Conservation (phyloP, 129 eudicot species). For the Oenanthe sinensis region DNA sequence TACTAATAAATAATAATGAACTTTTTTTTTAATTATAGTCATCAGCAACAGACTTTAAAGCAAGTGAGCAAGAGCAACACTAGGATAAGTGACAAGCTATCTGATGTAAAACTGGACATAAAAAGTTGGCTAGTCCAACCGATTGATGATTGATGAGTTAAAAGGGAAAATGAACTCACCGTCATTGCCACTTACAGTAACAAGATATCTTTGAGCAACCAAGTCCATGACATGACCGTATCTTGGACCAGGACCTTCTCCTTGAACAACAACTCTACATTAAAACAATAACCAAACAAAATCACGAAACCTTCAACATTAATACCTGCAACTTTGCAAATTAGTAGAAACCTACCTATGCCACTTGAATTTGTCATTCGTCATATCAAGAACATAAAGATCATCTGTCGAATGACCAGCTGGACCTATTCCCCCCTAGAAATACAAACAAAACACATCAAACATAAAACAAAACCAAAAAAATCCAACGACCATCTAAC, state of each 20-base stretch:
- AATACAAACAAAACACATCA: constrained; percentile 23
- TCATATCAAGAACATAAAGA: constrained; percentile 85
- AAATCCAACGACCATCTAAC: not conserved
- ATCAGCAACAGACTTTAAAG: not conserved
- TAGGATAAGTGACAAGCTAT: not conserved
- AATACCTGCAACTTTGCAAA: not conserved
- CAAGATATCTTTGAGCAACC: constrained; percentile 94
- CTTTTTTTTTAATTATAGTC: too few relatives aligned
- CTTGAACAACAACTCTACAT: constrained; percentile 93
- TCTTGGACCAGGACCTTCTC: constrained; percentile 93
- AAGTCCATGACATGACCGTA: constrained; percentile 98
- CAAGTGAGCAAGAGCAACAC: not conserved
- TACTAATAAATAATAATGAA: not conserved
- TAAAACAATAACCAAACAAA: constrained; percentile 17
- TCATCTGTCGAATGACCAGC: constrained; percentile 98
- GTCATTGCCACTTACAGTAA: constrained; percentile 89
- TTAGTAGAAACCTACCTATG: constrained; percentile 46
- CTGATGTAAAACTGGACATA: not conserved
- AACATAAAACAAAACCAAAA: constrained; percentile 2
- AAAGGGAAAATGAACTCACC: constrained; percentile 45
- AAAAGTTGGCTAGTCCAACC: not conserved
- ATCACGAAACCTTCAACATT: constrained; percentile 4
- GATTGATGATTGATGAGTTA: not conserved
- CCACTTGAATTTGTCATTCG: constrained; percentile 95
- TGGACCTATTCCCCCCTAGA: constrained; percentile 96